These are phyloP conservation scores for Candida tetrigidarum DNA, from an alignment of 1,139 yeast genomes.

Conservation along the genomic window DNA sequence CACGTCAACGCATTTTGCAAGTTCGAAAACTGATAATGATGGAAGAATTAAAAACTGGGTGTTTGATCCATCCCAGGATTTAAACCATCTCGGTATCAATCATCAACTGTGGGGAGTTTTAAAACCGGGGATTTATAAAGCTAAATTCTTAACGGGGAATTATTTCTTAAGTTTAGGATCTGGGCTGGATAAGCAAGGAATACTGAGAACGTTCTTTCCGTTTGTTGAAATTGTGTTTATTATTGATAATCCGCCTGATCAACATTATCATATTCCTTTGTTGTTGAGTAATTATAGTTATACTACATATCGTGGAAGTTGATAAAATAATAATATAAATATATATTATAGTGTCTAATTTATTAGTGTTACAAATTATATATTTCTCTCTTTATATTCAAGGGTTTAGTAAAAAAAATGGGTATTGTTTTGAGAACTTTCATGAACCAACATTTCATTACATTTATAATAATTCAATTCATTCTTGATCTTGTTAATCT, in stretches of 20 bases:
- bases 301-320: constrained; percentile 87
- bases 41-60: constrained; percentile 80
- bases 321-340: no score
- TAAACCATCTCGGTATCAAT: constrained; percentile 36
- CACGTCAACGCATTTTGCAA: constrained; percentile 52
- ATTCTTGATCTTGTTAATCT: constrained; percentile 50
- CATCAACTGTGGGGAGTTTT: constrained; percentile 43
- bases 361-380: constrained; percentile 1
- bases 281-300: constrained; percentile 82
- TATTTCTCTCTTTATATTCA: no score
- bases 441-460: constrained; percentile 61
- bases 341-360: not conserved
- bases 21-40: constrained; percentile 71
- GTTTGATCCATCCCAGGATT: constrained; percentile 40
- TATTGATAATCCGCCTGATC: constrained; percentile 66
- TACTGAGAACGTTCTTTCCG: constrained; percentile 71
- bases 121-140: constrained; percentile 70
- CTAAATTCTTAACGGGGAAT: constrained; percentile 72
- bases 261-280: constrained; percentile 87
- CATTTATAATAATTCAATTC: constrained; percentile 57
- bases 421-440: constrained; percentile 51
- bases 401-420: constrained; percentile 49
- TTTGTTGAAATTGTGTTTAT: constrained; percentile 77
- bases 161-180: constrained; percentile 54
- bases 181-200: not conserved